Conservation (phyloP, 257 asterid genomes). For the Gentiana dahurica region DNA sequence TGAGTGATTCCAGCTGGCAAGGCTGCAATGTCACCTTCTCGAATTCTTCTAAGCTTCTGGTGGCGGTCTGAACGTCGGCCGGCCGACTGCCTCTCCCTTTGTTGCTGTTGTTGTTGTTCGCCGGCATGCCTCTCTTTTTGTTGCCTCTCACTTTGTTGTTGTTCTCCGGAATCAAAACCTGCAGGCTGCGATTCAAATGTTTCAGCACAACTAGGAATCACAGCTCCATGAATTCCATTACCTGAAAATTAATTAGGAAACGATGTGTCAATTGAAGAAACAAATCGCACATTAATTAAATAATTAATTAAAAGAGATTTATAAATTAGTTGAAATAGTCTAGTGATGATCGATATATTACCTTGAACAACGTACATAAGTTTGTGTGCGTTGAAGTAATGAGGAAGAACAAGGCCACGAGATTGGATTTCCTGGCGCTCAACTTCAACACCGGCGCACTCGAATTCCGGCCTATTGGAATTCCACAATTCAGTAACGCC, state of each 20-base stretch:
- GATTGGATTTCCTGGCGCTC: constrained; percentile 28
- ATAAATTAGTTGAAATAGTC: too few species aligned
- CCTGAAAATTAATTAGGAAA: constrained; percentile 20
- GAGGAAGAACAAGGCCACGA: constrained; percentile 45
- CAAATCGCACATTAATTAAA: too few species aligned
- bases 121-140: background rate
- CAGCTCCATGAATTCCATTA: constrained; percentile 33
- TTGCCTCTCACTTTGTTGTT: constrained; percentile 1
- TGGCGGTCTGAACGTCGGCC: constrained; percentile 13
- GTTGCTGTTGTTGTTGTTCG: too few species aligned
- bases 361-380: constrained; percentile 43
- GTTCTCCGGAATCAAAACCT: background rate
- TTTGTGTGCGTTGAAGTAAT: constrained; percentile 46
- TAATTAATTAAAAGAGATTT: background rate
- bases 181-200: constrained; percentile 27
- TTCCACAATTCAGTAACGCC: constrained; percentile 57
- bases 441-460: constrained; percentile 46
- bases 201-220: constrained; percentile 59
- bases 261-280: too few species aligned
- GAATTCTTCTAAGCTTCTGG: constrained; percentile 19
- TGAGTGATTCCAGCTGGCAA: constrained; percentile 21
- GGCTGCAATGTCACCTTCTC: constrained; percentile 21
- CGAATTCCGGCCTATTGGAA: constrained; percentile 28
- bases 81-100: too few species aligned
- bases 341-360: background rate